phyloP scores from a whole-genome alignment of 352 stramenopile species.

The Phytophthora constricta region DNA sequence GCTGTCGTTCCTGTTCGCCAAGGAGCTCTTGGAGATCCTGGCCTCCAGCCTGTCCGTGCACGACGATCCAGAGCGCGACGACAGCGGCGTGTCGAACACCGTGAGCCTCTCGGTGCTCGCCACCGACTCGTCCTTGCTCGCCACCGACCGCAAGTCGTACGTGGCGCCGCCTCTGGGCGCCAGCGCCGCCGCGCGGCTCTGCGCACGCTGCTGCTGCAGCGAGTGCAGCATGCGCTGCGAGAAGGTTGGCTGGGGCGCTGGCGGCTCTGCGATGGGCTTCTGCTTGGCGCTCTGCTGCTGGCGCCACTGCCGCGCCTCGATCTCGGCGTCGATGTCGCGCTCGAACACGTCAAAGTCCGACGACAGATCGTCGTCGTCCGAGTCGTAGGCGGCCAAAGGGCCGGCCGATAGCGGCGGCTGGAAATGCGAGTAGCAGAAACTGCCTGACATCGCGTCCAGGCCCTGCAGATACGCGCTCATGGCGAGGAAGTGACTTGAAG shows the following conservation, averaged over 20 bases:
- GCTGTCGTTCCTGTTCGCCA: constrained; percentile 43
- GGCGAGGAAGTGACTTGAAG: not conserved
- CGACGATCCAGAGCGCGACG: constrained; percentile 37
- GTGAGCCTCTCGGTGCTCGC: constrained; percentile 12
- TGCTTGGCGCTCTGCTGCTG: not conserved
- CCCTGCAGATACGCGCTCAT: constrained; percentile 39
- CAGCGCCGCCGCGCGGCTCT: constrained; percentile 17
- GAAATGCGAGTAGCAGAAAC: constrained; percentile 26
- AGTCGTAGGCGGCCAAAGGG: constrained; percentile 26
- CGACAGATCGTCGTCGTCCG: constrained; percentile 42
- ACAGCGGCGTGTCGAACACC: constrained; percentile 32
- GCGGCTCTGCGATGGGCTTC: too few species aligned
- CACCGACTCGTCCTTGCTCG: constrained; percentile 11
- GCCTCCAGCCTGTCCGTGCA: constrained; percentile 68
- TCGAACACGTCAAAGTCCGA: constrained; percentile 72
- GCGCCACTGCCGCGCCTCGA: constrained; percentile 58
- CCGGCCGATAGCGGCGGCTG: constrained; percentile 14
- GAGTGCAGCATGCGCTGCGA: constrained; percentile 72
- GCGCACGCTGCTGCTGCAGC: constrained; percentile 48
- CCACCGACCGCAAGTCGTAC: constrained; percentile 20
- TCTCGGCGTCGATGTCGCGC: constrained; percentile 77
- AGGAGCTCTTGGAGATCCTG: constrained; percentile 65
- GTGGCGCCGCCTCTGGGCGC: constrained; percentile 11
- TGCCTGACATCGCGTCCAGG: constrained; percentile 9
- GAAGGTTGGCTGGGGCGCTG: constrained; percentile 37